Evolutionary conservation across 805 yeast genomes (phyloP), one percentile per base, ranked within the genome.

Genomic region (Ogataea kodamae): DNA sequence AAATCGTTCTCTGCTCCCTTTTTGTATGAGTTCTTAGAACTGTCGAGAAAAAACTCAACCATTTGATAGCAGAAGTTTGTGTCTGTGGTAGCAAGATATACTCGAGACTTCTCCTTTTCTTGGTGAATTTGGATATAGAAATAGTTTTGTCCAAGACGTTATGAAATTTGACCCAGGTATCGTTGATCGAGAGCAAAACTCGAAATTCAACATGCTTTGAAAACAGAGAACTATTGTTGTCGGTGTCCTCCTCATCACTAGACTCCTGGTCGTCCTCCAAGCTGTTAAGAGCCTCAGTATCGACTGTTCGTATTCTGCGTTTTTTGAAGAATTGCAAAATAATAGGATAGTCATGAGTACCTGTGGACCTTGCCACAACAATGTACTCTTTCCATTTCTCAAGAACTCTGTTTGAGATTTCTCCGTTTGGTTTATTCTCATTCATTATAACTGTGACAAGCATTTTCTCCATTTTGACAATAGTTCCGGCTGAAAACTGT

Each of bases 321-420:
- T 61, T 56, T 9, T 68, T 70, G 57, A 76, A 81, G 40, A 88
- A 73, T 48, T 87, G 88, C 1, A 87, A 40, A 3, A 65, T 54
- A 1, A 86, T 50, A 0, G 94, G 89, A 7, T 62, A 57, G 2
- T 61, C 64, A 0, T 50, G 29, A 37, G 67, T 59, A 10, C 74
- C 78, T 0, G 84, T 76, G n/a, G 74, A 70, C 39, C 90, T 63
- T 1, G 81, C 78, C 2, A 83, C 86, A 3, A 83, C 81, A 17
- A 76, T 62, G 51, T 78, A 85, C 52, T 89, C 96, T 40, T 70
- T 75, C 92, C 96, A 87, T 29, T 87, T 61, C 37, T 84, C 89
- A 7, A 67, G 41, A 1, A 83, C 68, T 33, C 81, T 59, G 1
- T 84, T 66, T 24, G 74, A 75, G 16, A 67, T 64, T 1, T 32